A percentile compares a stretch with the other conserved stretches of the same genome.
Evolutionary conservation across 257 asterid genomes (phyloP).

Genomic region (Haberlea rhodopensis): DNA sequence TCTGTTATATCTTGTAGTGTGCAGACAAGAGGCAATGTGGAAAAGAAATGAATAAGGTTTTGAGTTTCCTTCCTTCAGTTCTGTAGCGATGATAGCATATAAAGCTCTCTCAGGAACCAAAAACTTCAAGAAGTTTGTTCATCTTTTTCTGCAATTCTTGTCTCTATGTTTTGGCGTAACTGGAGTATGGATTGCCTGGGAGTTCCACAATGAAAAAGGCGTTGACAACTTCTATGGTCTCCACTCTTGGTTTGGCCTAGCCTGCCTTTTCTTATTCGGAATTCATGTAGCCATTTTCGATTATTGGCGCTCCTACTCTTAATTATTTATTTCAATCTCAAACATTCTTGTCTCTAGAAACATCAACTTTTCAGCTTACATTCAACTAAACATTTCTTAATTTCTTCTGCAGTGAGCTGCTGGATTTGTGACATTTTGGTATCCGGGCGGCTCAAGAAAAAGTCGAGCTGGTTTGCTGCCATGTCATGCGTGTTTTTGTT

Average conservation of each 20-base stretch:
- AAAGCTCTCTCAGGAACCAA: slow-evolving; percentile 52
- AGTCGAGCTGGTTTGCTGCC: slow-evolving; percentile 58
- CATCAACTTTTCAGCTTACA: neutral
- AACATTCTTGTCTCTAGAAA: neutral
- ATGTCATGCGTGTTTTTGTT: slow-evolving; percentile 77
- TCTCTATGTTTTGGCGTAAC: slow-evolving; percentile 35
- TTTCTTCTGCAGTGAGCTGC: slow-evolving; percentile 54
- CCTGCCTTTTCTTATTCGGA: slow-evolving; percentile 45
- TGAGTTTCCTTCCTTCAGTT: neutral
- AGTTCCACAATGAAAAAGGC: slow-evolving; percentile 50
- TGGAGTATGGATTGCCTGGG: slow-evolving; percentile 54
- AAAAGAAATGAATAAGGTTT: neutral
- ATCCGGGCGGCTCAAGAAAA: slow-evolving; percentile 81
- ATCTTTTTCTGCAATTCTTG: slow-evolving; percentile 40
- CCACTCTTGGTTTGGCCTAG: slow-evolving; percentile 56
- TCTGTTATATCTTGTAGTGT: neutral
- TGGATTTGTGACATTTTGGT: slow-evolving; percentile 78
- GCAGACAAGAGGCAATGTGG: neutral
- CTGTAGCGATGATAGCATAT: slow-evolving; percentile 54
- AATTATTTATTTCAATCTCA: neutral
- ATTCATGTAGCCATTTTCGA: slow-evolving; percentile 50
- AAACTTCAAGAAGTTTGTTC: slow-evolving; percentile 38
- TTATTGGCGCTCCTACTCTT: neutral
- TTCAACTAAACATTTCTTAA: neutral
- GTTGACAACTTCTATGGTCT: slow-evolving; percentile 51